Evolutionary conservation across 1,284 basidiomycete genomes (phyloP), one percentile per base, ranked within the genome.

Genomic region (Acaromyces ingoldii): DNA sequence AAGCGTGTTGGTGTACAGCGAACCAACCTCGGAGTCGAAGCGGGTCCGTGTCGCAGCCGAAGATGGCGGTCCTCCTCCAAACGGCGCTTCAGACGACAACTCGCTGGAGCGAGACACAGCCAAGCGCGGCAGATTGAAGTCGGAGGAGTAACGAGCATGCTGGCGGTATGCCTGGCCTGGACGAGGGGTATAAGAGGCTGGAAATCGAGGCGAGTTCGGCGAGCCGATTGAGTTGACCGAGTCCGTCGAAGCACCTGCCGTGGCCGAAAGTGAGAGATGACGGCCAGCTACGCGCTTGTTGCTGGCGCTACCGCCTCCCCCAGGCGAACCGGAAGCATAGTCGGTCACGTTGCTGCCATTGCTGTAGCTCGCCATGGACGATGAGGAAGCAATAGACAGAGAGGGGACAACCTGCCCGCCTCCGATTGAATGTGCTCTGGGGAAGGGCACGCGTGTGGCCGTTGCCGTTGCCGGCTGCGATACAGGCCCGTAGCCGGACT

Each of bases 61-160:
- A 45, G 55, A n/a, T 53, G 57, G 9, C 62, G 60, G 31, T 60
- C 53, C 13, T 58, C 58, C 4, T 49, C 22, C 30, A 21, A 6
- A 19, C 7, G 46, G 38, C 5, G 21, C 31, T 19, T 48, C 46
- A 15, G 21, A 61, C n/a, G n/a, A n/a, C n/a, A n/a, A n/a, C n/a
- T n/a, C n/a, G n/a, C n/a, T n/a, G n/a, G n/a, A n/a, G n/a, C n/a
- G n/a, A n/a, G n/a, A n/a, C n/a, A 31, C 55, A 50, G 29, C 54
- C 44, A 10, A 49, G 24, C 26, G 57, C 53, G 7, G 26, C 46
- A 57, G 52, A 17, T 62, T 59, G 3, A 68, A 38, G 11, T 70
- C 67, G 2, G 67, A 70, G 5, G 67, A 67, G 57, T 68, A 70
- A 15, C 67, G 63, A 45, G 60, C 52, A 51, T 68, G 65, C 24